Evolutionary conservation across 345 rosid genomes (phyloP).

Genomic region (Hevea brasiliensis): DNA sequence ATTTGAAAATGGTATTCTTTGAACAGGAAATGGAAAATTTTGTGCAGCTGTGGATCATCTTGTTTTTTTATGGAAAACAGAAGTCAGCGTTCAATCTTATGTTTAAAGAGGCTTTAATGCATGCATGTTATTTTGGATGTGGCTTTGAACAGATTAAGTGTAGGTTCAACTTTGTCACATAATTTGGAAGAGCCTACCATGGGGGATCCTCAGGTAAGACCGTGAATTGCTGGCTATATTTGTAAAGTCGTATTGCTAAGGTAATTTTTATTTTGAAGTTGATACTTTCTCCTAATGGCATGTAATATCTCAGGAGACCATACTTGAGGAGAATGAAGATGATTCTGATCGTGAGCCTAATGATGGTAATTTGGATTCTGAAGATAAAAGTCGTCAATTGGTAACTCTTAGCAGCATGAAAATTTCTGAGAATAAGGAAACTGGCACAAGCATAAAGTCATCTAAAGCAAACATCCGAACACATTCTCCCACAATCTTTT

Average conservation of each 20-base stretch:
- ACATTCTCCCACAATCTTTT: slow-evolving; percentile 29
- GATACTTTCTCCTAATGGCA: neutral
- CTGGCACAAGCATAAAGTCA: slow-evolving; percentile 10
- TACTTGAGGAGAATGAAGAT: slow-evolving; percentile 32
- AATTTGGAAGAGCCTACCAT: slow-evolving; percentile 33
- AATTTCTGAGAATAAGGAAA: slow-evolving; percentile 18
- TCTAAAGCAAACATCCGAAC: slow-evolving; percentile 20
- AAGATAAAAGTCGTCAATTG: slow-evolving; percentile 20
- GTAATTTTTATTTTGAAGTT: neutral
- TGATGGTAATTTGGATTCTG: slow-evolving; percentile 31
- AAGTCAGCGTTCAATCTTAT: neutral
- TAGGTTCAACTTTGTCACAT: slow-evolving; percentile 25
- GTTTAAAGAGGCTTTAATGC: neutral
- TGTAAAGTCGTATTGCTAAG: neutral
- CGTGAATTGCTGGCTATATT: neutral
- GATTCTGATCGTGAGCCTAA: slow-evolving; percentile 34
- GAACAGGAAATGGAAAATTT: neutral
- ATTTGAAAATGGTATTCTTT: neutral
- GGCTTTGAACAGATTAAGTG: slow-evolving; percentile 35
- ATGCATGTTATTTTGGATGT: slow-evolving; percentile 5
- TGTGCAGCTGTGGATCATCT: neutral
- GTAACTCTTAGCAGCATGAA: slow-evolving; percentile 24
- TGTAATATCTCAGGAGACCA: slow-evolving; percentile 30
- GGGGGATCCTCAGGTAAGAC: slow-evolving; percentile 45
- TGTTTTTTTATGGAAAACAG: neutral